Conservation (phyloP, 352 stramenopile genomes). For the Phytophthora brassicae region DNA sequence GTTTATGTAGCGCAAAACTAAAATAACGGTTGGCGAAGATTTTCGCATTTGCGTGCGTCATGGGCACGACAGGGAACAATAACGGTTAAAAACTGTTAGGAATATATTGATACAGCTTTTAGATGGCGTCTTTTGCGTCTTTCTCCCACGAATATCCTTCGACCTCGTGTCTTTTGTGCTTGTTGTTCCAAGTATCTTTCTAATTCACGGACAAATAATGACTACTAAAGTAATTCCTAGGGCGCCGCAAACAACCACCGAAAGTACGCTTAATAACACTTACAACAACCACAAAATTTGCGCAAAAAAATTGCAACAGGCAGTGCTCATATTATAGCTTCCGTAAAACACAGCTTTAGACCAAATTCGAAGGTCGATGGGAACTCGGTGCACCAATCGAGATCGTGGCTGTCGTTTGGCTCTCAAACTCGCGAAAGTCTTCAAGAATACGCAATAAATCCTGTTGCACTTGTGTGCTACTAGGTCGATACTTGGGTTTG, state of each 20-base stretch:
- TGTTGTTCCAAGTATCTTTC: constrained; percentile 36
- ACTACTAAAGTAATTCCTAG: too few species aligned
- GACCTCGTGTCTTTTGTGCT: constrained; percentile 10
- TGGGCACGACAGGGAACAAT: constrained; percentile 12
- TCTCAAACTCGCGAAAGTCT: constrained; percentile 30
- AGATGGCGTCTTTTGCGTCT: not conserved
- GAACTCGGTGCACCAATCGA: constrained; percentile 21
- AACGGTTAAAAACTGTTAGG: constrained; percentile 8
- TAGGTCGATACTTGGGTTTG: constrained; percentile 38
- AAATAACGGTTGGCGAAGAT: too few species aligned
- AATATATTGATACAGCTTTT: too few species aligned
- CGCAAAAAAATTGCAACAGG: constrained; percentile 16
- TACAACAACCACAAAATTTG: too few species aligned
- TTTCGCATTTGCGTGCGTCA: too few species aligned
- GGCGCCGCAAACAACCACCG: too few species aligned
- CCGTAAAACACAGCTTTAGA: constrained; percentile 18
- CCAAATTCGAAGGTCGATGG: constrained; percentile 30
- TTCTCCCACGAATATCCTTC: constrained; percentile 11
- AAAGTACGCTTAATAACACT: too few species aligned
- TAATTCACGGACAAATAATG: not conserved
- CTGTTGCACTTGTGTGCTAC: constrained; percentile 38
- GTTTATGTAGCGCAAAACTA: too few species aligned
- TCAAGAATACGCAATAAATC: constrained; percentile 37
- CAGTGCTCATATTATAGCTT: constrained; percentile 17
- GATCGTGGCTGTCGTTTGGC: constrained; percentile 26